Conservation (phyloP, 192 early-diverging fungal genomes). For the Rhizophagus clarus region DNA sequence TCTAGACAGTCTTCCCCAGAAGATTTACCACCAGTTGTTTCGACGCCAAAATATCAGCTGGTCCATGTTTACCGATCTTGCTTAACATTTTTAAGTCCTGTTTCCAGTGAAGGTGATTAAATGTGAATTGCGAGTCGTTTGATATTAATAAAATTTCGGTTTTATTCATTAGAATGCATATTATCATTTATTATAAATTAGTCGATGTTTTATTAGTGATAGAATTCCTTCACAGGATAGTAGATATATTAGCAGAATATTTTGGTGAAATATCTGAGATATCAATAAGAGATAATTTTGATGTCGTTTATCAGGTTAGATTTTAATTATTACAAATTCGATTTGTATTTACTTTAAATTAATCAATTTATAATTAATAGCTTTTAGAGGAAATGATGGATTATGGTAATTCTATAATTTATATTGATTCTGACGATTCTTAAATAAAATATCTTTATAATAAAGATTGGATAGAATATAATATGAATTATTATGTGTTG, state of each 20-base stretch:
- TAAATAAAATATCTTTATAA: not conserved
- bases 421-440: not conserved
- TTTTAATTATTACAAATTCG: not conserved
- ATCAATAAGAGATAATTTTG: conserved; percentile 91
- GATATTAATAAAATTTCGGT: not conserved
- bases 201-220: conserved; percentile 83
- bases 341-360: not conserved
- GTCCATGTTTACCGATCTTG: conserved; percentile 68
- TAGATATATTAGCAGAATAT: conserved; percentile 82
- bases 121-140: not conserved
- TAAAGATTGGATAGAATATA: not conserved
- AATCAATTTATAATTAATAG: conserved; percentile 38
- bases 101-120: conserved; percentile 69
- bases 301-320: conserved; percentile 79
- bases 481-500: not conserved
- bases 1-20: conserved; percentile 57
- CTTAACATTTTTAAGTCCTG: conserved; percentile 77
- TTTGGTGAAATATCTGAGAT: conserved; percentile 80
- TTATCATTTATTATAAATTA: conserved; percentile 32
- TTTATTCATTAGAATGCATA: too few relatives aligned
- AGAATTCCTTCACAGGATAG: conserved; percentile 81
- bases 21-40: conserved; percentile 67
- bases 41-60: conserved; percentile 63
- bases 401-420: conserved; percentile 50
- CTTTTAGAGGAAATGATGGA: conserved; percentile 95